Percentiles rank a stretch among this genome's conserved stretches.
Conservation (phyloP, 179 eudicot genomes). For the Heliamphora pulchella region DNA sequence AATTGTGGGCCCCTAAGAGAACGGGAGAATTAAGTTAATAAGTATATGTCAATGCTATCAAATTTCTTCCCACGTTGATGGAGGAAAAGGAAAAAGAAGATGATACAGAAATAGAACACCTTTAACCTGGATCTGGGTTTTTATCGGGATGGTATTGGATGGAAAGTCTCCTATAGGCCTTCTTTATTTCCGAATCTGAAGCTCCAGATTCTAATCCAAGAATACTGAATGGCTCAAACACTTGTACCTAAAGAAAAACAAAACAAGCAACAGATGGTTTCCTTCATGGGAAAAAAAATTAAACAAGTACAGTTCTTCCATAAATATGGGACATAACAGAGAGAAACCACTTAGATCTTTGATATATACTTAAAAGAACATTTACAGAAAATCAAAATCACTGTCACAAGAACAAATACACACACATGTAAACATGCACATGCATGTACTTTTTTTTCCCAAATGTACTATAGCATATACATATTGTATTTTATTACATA, state of each 20-base stretch:
- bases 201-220: slow-evolving; percentile 87
- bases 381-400: not conserved
- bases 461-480: not conserved
- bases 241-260: slow-evolving; percentile 42
- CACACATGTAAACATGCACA: not conserved
- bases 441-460: not conserved
- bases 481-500: not conserved
- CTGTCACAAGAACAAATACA: not conserved
- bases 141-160: slow-evolving; percentile 88
- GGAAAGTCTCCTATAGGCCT: slow-evolving; percentile 80
- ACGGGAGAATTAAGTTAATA: not conserved
- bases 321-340: not conserved
- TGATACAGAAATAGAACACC: slow-evolving; percentile 15
- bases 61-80: not conserved
- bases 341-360: not conserved
- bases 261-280: not conserved
- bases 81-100: not conserved
- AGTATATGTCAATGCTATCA: not conserved
- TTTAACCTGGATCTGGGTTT: slow-evolving; percentile 90
- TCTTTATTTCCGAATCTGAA: slow-evolving; percentile 72
- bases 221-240: slow-evolving; percentile 78
- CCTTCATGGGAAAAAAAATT: not conserved
- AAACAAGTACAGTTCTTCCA: not conserved
- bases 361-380: not conserved
- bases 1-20: slow-evolving; percentile 61